Base-by-base conservation (phyloP, 805 yeast species). In the Wickerhamiella alocasiicola region DNA sequence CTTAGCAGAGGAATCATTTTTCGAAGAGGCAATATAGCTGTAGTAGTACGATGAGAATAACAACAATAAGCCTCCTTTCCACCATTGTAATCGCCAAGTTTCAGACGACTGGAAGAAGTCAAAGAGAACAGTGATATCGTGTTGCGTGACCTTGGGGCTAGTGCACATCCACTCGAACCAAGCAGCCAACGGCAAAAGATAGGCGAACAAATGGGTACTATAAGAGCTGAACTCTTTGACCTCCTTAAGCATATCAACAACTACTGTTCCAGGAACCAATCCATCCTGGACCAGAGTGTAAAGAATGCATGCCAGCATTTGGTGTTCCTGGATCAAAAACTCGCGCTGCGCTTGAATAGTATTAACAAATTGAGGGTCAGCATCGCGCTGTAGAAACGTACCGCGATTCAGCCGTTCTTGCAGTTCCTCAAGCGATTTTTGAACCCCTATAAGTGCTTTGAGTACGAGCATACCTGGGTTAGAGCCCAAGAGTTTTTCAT, bases 261-360 rank as follows among this genome's bases (percentile, higher is more conserved):
- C 68, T 4, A 65, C 57, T 0, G 60, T 55, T 6, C 58, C 60
- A 28, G 56, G 48, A 2, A 61, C 49, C 19, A 54, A 44, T 29
- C 64, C 62, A 28, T 62, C 62, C 2, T 63, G 61, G 6, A 69
- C 62, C 32, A 72, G 56, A 2, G 79, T 77, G 49, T 57, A 72
- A 5, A 79, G 61, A 1, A 82, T 64, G 55, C 76, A 81, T 32
- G 87, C 78, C 41, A 87, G 59, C 2, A 68, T 54, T 51, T 83
- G 94, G 55, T 85, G 91, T 50, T 78, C 77, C 37, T 64, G 65
- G 39, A 74, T 68, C 21, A 82, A 63, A 47, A 74, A 74, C 42
- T 71, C 73, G 46, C 84, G 72, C 52, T 80, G 71, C 50, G 71
- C 76, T 27, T 65, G 66, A 26, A 79, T 56, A 16, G 65, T 61